Evolutionary conservation across 306 rosid genomes (phyloP).

Genomic region (Cicer pinnatifidum): DNA sequence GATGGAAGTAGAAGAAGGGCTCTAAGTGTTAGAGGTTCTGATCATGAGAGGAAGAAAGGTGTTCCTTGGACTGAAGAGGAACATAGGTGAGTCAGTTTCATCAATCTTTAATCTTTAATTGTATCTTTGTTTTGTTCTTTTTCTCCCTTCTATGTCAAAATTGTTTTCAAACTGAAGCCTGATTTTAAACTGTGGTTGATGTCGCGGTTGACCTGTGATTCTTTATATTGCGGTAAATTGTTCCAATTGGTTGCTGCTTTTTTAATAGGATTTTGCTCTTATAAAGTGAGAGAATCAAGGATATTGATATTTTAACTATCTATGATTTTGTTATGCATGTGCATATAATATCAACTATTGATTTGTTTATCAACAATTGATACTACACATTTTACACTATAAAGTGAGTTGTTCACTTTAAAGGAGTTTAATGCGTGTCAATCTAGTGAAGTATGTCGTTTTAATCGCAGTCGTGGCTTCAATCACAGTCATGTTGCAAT

Average conservation of each 20-base stretch:
- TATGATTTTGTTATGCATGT: too few species aligned
- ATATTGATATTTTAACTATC: too few species aligned
- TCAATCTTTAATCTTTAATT: constrained; percentile 27
- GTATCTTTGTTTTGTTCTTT: constrained; percentile 16
- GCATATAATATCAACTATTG: too few species aligned
- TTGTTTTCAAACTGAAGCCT: neutral
- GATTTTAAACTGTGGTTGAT: too few species aligned
- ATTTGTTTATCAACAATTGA: too few species aligned
- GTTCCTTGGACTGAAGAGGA: constrained; percentile 84
- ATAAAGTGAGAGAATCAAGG: too few species aligned
- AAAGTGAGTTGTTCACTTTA: too few species aligned
- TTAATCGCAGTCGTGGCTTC: neutral
- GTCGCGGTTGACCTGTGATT: too few species aligned
- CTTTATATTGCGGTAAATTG: too few species aligned
- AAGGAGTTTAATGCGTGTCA: neutral
- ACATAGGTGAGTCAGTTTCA: constrained; percentile 68
- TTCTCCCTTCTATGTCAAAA: neutral
- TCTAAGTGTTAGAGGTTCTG: constrained; percentile 53
- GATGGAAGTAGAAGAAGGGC: constrained; percentile 65
- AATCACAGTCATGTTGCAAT: neutral
- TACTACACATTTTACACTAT: too few species aligned
- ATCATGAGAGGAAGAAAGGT: constrained; percentile 84
- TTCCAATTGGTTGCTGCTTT: neutral
- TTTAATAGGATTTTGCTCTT: too few species aligned
- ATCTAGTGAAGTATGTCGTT: neutral